Base-by-base conservation (phyloP, 306 rosid species). In the Inga laurina region DNA sequence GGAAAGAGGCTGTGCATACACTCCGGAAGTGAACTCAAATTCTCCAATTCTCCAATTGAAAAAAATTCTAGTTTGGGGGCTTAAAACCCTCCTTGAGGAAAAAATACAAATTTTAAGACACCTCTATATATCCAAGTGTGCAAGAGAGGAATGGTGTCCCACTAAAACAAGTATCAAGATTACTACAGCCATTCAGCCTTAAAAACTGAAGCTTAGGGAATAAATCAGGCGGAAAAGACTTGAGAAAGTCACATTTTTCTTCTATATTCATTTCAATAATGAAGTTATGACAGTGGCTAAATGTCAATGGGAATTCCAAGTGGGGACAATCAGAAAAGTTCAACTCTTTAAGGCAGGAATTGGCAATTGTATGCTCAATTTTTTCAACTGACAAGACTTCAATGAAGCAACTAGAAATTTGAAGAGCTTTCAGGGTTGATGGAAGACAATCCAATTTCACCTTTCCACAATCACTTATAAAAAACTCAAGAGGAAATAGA, bases 71-170 rank as follows among this genome's bases (percentile, higher is more conserved):
- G 76, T 21, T 66, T 11, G 15, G n/a, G 34, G 16, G 73, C 73
- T 1, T 14, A 68, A 35, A 79, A 48, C 8, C 57, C 71, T 18
- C 43, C 81, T 24, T 45, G 7, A 2, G 65, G 64, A 0, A 78
- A 34, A 34, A 14, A 67, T 12, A 21, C 75, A 79, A 79, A 67
- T n/a, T 2, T 49, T 67, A 3, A 75, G 74, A 49, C 75, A 79
- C 1, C 2, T 1, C 6, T 0, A 0, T 6, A 79, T 67, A 2
- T 21, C 0, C 34, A 79, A 68, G 0, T 0, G 0, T 66, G 27
- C 51, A 9, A 79, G 54, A 9, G 21, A 2, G 16, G 6, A 66
- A 0, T 66, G 14, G 7, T 37, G 52, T 0, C 37, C 82, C 21
- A 32, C 18, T 19, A 37, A 8, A 5, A 21, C 4, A 6, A 68